Percentiles rank a stretch among this genome's conserved stretches.
These are phyloP conservation scores for Pseudognaphalium luteoalbum DNA, from an alignment of 129 eudicot species.

Conservation along the genomic window DNA sequence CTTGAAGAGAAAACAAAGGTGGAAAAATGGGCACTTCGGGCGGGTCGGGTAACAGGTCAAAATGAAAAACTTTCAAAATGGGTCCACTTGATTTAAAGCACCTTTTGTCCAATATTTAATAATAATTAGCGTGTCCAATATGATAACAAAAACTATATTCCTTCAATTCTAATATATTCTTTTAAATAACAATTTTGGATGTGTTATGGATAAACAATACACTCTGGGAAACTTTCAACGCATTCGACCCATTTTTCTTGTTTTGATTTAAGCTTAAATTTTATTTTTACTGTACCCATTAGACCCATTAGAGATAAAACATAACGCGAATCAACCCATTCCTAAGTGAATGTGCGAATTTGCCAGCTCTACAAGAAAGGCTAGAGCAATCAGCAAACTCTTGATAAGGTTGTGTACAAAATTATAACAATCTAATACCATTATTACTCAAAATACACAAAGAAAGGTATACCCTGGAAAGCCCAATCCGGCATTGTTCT, in stretches of 20 bases:
- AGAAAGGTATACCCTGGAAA: constrained; percentile 63
- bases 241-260: not conserved
- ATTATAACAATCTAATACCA: not conserved
- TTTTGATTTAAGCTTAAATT: not conserved
- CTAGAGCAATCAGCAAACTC: not conserved
- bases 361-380: constrained; percentile 12
- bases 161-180: not conserved
- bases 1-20: constrained; percentile 2
- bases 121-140: not conserved
- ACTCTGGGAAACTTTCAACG: not conserved
- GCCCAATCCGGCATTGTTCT: constrained; percentile 50
- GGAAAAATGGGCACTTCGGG: not conserved
- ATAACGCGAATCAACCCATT: not conserved
- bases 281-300: not conserved
- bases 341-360: not conserved
- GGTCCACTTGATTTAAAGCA: not conserved
- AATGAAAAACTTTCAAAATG: not conserved
- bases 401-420: not conserved
- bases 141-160: not conserved
- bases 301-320: not conserved
- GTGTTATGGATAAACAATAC: not conserved
- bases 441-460: constrained; percentile 19
- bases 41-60: not conserved
- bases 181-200: not conserved
- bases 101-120: not conserved